Evolutionary conservation across 2,329 filamentous ascomycete genomes (phyloP).

Genomic region (Aureobasidium sp.): DNA sequence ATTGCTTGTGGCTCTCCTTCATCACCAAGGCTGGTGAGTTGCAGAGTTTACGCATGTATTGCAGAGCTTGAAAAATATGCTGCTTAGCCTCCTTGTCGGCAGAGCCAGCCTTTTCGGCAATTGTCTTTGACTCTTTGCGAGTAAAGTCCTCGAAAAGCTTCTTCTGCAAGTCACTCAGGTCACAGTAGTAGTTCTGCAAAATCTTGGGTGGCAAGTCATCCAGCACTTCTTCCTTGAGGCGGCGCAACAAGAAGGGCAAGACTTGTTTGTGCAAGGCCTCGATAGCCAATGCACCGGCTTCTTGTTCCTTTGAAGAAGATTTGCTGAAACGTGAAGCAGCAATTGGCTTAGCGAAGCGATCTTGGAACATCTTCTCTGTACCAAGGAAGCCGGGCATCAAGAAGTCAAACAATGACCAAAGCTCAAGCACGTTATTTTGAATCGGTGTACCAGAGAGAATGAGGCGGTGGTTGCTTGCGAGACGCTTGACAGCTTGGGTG

Average conservation of each 20-base stretch:
- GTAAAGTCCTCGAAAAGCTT: conserved; percentile 95
- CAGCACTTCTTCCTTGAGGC: conserved; percentile 94
- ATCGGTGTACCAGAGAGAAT: conserved; percentile 97
- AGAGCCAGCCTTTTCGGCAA: conserved; percentile 74
- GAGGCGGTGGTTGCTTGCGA: conserved; percentile 85
- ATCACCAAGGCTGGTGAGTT: conserved; percentile 95
- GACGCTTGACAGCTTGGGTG: conserved; percentile 81
- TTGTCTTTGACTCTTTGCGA: conserved; percentile 83
- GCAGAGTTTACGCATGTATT: conserved; percentile 99
- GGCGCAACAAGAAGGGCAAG: conserved; percentile 87
- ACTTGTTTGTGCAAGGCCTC: conserved; percentile 99
- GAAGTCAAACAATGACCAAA: conserved; percentile 98
- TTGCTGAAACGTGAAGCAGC: conserved; percentile 92
- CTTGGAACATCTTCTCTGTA: conserved; percentile 92
- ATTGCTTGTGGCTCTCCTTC: conserved; percentile 86
- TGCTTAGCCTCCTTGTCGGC: conserved; percentile 91
- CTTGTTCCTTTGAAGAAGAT: conserved; percentile 96
- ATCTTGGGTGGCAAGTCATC: conserved; percentile 97
- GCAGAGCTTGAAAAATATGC: conserved; percentile 97
- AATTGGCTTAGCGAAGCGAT: conserved; percentile 91
- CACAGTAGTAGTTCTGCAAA: conserved; percentile 98
- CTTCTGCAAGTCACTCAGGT: conserved; percentile 88
- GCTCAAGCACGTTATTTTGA: conserved; percentile 92
- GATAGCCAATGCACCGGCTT: conserved; percentile 90
- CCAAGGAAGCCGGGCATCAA: conserved; percentile 97